phyloP scores from a whole-genome alignment of 148 eudicot genomes.

The Nepenthes gracilis region DNA sequence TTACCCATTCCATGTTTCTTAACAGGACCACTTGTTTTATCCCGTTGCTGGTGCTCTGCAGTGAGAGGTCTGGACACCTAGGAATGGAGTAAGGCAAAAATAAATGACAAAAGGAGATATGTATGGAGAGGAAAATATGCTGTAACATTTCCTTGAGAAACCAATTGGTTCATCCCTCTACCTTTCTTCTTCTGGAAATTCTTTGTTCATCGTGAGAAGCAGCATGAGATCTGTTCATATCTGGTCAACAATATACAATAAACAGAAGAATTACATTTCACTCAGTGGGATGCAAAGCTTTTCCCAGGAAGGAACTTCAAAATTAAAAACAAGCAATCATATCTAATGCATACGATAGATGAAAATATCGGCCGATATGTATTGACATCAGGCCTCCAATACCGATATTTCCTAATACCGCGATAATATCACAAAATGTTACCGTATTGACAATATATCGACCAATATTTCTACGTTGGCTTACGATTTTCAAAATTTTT shows the following conservation, averaged over 20 bases:
- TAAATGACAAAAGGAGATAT: neutral
- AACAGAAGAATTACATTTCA: neutral
- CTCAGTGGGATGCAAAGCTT: neutral
- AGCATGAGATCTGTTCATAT: conserved; percentile 21
- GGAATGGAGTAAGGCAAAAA: conserved; percentile 6
- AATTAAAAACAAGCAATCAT: neutral
- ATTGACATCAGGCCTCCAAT: no score
- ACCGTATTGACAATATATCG: no score
- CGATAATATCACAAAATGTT: no score
- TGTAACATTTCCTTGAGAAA: conserved; percentile 7
- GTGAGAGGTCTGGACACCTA: conserved; percentile 29
- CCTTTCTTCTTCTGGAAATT: conserved; percentile 53
- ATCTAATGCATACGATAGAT: no score
- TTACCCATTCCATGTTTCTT: conserved; percentile 80
- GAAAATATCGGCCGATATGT: no score
- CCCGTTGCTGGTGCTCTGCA: conserved; percentile 16
- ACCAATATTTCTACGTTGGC: no score
- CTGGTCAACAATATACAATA: conserved; percentile 9
- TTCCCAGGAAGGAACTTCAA: neutral
- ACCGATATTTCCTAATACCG: no score
- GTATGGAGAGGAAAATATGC: conserved; percentile 5
- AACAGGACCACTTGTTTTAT: conserved; percentile 19
- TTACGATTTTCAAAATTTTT: no score
- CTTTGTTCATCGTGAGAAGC: conserved; percentile 33
- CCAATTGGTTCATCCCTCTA: conserved; percentile 9